Evolutionary conservation across 164 flowering plant species (phyloP).

Genomic region (Stephania japonica): DNA sequence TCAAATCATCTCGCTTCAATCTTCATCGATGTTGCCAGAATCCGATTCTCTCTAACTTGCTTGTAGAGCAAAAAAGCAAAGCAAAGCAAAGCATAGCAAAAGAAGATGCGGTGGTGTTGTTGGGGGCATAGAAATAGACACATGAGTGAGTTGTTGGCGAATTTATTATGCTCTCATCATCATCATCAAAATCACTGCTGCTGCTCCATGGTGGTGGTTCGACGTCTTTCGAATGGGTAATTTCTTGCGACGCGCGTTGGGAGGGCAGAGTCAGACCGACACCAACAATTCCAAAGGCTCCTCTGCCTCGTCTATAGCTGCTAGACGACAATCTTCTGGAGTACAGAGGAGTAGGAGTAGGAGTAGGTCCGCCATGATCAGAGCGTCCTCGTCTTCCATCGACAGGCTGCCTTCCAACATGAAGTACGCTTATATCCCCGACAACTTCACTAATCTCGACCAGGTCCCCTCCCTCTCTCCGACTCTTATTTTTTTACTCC

Average conservation of each 20-base stretch:
- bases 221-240: not conserved
- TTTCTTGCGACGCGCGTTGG: not conserved
- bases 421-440: conserved; percentile 38
- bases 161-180: not conserved
- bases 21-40: too few species aligned
- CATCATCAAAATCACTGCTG: not conserved
- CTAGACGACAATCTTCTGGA: too few species aligned
- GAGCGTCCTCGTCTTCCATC: not conserved
- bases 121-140: too few species aligned
- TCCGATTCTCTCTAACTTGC: too few species aligned
- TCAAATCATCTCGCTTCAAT: too few species aligned
- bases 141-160: too few species aligned
- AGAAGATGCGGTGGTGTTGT: too few species aligned
- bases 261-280: not conserved
- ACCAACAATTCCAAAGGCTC: not conserved
- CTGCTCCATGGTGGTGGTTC: not conserved
- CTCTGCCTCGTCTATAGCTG: too few species aligned
- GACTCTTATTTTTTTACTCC: too few species aligned
- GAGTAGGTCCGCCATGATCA: not conserved
- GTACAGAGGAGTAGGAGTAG: too few species aligned
- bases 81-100: too few species aligned
- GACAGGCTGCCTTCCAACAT: not conserved
- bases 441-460: conserved; percentile 27
- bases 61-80: too few species aligned
- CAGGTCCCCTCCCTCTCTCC: conserved; percentile 22